Conservation (phyloP, 2,329 filamentous ascomycete species). For the Colletotrichum orchidophilum region DNA sequence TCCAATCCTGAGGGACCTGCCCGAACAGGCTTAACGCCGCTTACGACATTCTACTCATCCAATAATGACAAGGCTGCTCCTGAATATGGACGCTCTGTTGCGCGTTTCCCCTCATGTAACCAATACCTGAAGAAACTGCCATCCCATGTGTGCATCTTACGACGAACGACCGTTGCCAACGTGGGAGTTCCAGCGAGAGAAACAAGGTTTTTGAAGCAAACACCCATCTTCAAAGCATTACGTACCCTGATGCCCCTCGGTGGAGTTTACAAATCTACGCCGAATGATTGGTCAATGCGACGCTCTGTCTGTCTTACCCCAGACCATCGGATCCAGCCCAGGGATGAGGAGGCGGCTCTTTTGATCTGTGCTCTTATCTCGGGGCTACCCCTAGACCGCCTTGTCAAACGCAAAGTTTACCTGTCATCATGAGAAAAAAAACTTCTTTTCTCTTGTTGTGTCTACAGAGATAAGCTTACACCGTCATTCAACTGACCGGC, state of each 20-base stretch:
- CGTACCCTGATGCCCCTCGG: slow-evolving; percentile 12
- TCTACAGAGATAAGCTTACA: background rate
- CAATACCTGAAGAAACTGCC: background rate
- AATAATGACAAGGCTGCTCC: background rate
- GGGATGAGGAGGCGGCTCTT: background rate
- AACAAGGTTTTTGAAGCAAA: slow-evolving; percentile 6
- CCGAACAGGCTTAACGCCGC: slow-evolving; percentile 21
- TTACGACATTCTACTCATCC: slow-evolving; percentile 4
- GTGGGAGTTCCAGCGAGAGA: background rate
- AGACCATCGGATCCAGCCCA: slow-evolving; percentile 11
- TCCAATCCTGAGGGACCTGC: background rate
- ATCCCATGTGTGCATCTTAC: background rate
- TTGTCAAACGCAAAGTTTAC: slow-evolving; percentile 9
- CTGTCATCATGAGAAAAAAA: background rate
- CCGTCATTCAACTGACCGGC: background rate
- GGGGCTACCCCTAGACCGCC: slow-evolving; percentile 20
- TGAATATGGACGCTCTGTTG: background rate
- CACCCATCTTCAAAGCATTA: slow-evolving; percentile 12
- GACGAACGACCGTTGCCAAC: background rate
- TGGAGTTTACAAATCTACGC: slow-evolving; percentile 20
- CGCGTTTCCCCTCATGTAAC: background rate
- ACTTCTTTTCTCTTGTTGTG: background rate
- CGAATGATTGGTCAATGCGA: slow-evolving; percentile 21
- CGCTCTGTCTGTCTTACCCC: slow-evolving; percentile 27
- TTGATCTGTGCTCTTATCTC: slow-evolving; percentile 23